A percentile compares a stretch with the other conserved stretches of the same genome.
Evolutionary conservation across 108 stramenopile genomes (phyloP).

Genomic region (Pseudonitzschia pungens): DNA sequence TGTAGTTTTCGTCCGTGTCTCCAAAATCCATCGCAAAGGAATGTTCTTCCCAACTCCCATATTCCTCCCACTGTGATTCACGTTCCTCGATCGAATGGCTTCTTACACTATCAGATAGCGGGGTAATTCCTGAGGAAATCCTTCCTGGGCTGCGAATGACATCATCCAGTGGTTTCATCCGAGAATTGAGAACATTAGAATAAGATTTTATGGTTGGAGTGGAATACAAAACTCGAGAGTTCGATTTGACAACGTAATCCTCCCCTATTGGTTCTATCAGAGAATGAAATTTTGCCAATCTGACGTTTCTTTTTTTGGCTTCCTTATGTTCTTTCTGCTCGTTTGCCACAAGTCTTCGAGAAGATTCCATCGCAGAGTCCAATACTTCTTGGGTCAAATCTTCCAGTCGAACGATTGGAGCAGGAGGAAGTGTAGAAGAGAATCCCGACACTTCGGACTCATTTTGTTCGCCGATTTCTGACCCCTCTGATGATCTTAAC

Average conservation of each 20-base stretch:
- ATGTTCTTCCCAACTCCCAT: not conserved
- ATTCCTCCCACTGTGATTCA: not conserved
- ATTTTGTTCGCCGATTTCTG: not conserved
- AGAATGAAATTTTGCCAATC: not conserved
- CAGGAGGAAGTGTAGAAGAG: not conserved
- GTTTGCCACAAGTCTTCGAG: not conserved
- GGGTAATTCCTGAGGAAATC: not conserved
- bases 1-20: not conserved
- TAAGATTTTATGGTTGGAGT: not conserved
- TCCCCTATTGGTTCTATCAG: not conserved
- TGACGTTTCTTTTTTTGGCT: not conserved
- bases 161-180: not conserved
- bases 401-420: not conserved
- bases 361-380: slow-evolving; percentile 13
- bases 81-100: not conserved
- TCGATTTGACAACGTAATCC: not conserved
- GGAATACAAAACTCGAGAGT: not conserved
- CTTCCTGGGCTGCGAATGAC: not conserved
- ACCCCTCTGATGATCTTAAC: not conserved
- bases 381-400: slow-evolving; percentile 19
- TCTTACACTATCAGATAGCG: not conserved
- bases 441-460: not conserved
- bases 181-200: not conserved
- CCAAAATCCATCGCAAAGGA: slow-evolving; percentile 2
- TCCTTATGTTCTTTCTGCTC: not conserved